Conservation (phyloP, 2,329 filamentous ascomycete genomes). For the Magnaporthiopsis poae region DNA sequence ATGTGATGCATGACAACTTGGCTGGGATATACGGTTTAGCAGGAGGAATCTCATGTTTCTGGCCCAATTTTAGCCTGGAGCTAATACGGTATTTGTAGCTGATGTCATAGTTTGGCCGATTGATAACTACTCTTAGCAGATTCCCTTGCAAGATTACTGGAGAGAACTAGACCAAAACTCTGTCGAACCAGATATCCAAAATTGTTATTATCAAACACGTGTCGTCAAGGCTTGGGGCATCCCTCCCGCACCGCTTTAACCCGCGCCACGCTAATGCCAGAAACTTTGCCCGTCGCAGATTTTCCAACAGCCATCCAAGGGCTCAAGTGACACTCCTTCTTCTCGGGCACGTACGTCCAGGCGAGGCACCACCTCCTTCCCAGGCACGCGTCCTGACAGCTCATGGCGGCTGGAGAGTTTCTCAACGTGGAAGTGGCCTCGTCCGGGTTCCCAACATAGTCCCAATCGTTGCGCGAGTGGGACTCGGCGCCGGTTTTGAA, state of each 20-base stretch:
- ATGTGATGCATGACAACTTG: too few species aligned
- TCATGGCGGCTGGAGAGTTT: background rate
- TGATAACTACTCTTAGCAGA: too few species aligned
- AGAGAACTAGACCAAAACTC: background rate
- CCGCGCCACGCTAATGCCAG: background rate
- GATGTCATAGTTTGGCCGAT: too few species aligned
- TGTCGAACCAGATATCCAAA: background rate
- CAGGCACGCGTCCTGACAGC: background rate
- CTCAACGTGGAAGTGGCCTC: background rate
- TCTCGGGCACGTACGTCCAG: background rate
- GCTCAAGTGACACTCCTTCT: background rate
- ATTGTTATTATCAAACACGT: background rate
- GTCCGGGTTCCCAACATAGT: background rate
- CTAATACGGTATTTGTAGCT: too few species aligned
- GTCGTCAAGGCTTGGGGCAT: background rate
- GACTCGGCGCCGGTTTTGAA: background rate
- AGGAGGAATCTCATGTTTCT: too few species aligned
- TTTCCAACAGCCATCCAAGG: background rate
- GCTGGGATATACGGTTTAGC: too few species aligned
- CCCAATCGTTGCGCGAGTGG: background rate
- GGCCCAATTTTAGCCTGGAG: too few species aligned
- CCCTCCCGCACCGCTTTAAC: background rate
- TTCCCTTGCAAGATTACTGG: too few species aligned
- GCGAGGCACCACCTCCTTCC: background rate
- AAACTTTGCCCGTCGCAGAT: background rate